Conservation (phyloP, 2,329 filamentous ascomycete genomes). For the Sporothrix protearum region DNA sequence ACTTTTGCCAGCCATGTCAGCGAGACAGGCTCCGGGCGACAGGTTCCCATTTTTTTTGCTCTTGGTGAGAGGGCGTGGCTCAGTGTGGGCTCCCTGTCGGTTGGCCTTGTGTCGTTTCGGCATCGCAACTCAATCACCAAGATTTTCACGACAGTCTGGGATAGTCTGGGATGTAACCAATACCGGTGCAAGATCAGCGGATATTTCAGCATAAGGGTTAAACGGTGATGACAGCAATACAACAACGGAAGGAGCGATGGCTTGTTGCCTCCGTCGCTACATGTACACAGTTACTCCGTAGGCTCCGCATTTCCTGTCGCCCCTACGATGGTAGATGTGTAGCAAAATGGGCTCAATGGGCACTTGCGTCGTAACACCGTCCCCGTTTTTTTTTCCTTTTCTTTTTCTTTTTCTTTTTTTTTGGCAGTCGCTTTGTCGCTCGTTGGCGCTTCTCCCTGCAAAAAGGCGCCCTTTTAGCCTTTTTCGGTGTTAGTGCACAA, state of each 20-base stretch:
- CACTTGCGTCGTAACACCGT: neutral
- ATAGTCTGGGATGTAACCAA: neutral
- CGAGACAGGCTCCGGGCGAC: neutral
- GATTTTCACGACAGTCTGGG: conserved; percentile 8
- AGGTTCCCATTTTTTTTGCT: neutral
- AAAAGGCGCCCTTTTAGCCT: neutral
- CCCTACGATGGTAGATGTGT: too few relatives aligned
- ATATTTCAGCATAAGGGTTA: neutral
- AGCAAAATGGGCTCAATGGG: neutral
- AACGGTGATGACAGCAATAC: neutral
- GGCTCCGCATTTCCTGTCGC: neutral
- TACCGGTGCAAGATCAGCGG: conserved; percentile 5
- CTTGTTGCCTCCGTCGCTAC: too few relatives aligned
- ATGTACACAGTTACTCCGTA: too few relatives aligned
- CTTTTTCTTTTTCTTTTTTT: neutral
- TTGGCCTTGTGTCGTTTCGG: neutral
- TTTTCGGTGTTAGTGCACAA: neutral
- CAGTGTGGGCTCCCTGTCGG: neutral
- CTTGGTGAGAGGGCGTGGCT: neutral
- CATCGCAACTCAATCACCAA: neutral
- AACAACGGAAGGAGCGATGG: conserved; percentile 3
- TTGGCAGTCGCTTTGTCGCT: conserved; percentile 3
- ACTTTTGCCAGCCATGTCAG: conserved; percentile 5
- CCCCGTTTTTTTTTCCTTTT: neutral
- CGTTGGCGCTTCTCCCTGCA: neutral